Evolutionary conservation across 768 basidiomycete species (phyloP), one percentile per base, ranked within the genome.

Genomic region (Phaeotremella fagi): DNA sequence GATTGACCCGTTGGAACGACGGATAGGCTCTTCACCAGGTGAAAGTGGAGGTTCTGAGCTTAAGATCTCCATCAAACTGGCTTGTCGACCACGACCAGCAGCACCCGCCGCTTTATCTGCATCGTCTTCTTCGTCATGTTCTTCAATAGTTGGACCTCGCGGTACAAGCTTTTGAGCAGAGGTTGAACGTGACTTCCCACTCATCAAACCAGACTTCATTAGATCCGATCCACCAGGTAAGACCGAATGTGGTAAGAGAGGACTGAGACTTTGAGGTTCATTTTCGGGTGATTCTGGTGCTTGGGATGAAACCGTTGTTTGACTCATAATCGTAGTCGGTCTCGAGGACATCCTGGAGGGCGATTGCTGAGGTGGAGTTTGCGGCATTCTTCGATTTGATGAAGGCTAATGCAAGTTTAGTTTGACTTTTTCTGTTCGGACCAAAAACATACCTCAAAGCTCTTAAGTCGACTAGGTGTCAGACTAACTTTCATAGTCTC

Each of bases 401-500:
- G 20, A n/a, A 23, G 46, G 31, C 38, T 28, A n/a, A n/a, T n/a
- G 5, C 3, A 37, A 23, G 12, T 12, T 5, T 27, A 47, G 51
- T 23, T 0, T 27, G 48, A 25, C 7, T 25, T 29, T 9, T 5
- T 23, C 26, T 52, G 45, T n/a, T n/a, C 31, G 31, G 16, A 33
- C 16, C 31, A 20, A 44, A 24, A 20, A 79, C 82, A 69, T 76
- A 92, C 91, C 81, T 95, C 90, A 82, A 94, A 92, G 45, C 84
- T 88, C 71, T 84, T 87, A 52, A 98, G 79, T 49, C 92, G 81
- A 78, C 95, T 90, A 52, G 92, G 92, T 28, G 92, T 98, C 59
- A 95, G 80, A 36, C 90, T 94, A 64, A 98, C 85, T 71, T 90
- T 95, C 86, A 95, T 87, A 18, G 92, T 97, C 53, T 86, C 80